Base-by-base conservation (phyloP, 345 rosid species). In the Viola odorata region DNA sequence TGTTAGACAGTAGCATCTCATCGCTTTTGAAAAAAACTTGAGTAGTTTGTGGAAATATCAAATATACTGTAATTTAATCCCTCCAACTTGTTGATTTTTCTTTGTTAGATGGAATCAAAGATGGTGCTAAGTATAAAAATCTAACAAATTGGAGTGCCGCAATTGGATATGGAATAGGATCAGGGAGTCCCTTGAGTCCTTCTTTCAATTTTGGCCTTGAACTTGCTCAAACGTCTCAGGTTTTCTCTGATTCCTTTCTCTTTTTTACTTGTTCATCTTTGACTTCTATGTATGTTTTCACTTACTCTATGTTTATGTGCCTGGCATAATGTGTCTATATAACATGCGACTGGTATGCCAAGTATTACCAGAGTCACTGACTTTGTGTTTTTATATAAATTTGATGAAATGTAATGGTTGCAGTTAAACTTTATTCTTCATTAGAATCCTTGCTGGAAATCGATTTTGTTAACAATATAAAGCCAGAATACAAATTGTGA, bases 181-280 rank as follows among this genome's bases (percentile, higher is more conserved):
- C 89, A 14, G 81, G 84, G 73, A 87, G 95, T 69, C 96, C 95
- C 55, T 71, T 89, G 68, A 81, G 88, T 58, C 98, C 96, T 64
- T 86, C 98, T 17, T 91, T 91, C 77, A 89, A 81, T 74, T 87
- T 89, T 72, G 73, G 85, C 52, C 81, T 91, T 65, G 98, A 91
- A 74, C 85, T 91, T 75, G 85, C 80, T 9, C 85, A 78, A 71
- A 78, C 80, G 72, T 87, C 96, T 58, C 83, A 78, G 98, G 98
- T 89, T 32, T 64, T 58, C 13, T 36, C 13, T 23, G 45, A 45
- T 53, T 5, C 40, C 23, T 50, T 59, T 48, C 4, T 1, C 39
- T 37, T 61, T 57, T 55, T 8, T 23, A 15, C 58, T 23, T 7
- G 8, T 11, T 12, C 53, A 12, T 60, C 64, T 41, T 3, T 13